These are phyloP conservation scores for Trypanosoma lewisi DNA, from an alignment of 208 protist genomes.

Conservation along the genomic window DNA sequence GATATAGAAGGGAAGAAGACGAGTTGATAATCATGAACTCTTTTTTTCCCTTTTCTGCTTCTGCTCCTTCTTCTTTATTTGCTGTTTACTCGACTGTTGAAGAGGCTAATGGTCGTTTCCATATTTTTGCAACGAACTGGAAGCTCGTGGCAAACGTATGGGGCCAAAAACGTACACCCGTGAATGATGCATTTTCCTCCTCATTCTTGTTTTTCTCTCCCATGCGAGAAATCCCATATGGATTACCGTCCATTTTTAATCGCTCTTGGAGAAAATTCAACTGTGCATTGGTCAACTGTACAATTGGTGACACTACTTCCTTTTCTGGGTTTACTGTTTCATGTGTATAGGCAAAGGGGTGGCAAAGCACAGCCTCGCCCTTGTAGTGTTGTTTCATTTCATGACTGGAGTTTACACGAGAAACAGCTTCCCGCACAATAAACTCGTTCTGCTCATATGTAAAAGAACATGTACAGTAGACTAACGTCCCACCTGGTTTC, in stretches of 20 bases:
- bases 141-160: slow-evolving; percentile 64
- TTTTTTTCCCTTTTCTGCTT: no score
- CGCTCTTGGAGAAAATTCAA: not conserved
- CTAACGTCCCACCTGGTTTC: slow-evolving; percentile 78
- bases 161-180: slow-evolving; percentile 71
- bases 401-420: slow-evolving; percentile 14
- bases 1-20: no score
- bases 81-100: not conserved
- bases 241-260: slow-evolving; percentile 16
- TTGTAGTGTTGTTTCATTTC: slow-evolving; percentile 14
- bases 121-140: slow-evolving; percentile 80
- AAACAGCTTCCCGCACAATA: slow-evolving; percentile 73
- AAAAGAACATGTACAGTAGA: slow-evolving; percentile 95
- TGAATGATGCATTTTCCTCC: not conserved
- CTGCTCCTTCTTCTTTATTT: no score
- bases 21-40: no score
- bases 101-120: slow-evolving; percentile 35
- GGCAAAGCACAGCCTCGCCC: slow-evolving; percentile 25
- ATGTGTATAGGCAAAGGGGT: slow-evolving; percentile 22
- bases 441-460: slow-evolving; percentile 88
- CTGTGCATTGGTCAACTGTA: slow-evolving; percentile 20
- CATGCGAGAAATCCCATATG: slow-evolving; percentile 24
- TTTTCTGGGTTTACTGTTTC: slow-evolving; percentile 6
- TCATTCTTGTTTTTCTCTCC: not conserved
- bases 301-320: slow-evolving; percentile 14